Evolutionary conservation across 331 rosid genomes (phyloP), one percentile per base, ranked within the genome.

Genomic region (Prunus yedoensis): DNA sequence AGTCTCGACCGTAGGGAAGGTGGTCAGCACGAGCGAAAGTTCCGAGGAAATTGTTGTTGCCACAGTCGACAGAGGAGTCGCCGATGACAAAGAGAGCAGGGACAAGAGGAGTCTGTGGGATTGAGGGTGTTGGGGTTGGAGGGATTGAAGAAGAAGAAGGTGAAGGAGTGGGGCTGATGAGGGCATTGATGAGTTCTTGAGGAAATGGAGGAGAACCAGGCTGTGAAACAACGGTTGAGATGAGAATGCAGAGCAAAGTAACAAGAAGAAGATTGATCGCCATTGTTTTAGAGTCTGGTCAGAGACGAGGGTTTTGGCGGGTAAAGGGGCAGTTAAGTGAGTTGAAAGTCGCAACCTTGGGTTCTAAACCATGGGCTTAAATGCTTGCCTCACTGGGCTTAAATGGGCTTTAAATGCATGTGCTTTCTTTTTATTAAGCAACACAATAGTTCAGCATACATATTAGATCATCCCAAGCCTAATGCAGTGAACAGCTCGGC

Each of bases 61-160:
- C 97, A 17, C 81, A 84, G 72, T 94, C 97, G 20, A 94, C 93
- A 38, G 96, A 88, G 66, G 99, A 94, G 87, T 94, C 96, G 60
- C 97, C 96, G 53, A 94, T 85, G 82, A 92, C 81, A 78, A 94
- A 94, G 30, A 94, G 73, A 10, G 97, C 93, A 0, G 96, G 91
- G 41, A 74, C 96, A 11, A 88, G 68, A 11, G 92, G 78, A 78
- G 76, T 30, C 4, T 17, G 43, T 21, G 63, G 66, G 21, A 38
- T 5, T 53, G 74, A 23, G 11, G 72, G 25, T 1, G 84, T 20
- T 11, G 75, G 52, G 16, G 77, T 70, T 3, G 64, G 49, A 51
- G 87, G 56, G 68, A 60, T 51, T 18, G 77, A 65, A 73, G 57
- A 62, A 17, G 74, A 66, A 65, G 71, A 61, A 66, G 76, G 71